A percentile compares a stretch with the other conserved stretches of the same genome.
phyloP scores from a whole-genome alignment of 1,139 yeast species.

The Pichia sp. region DNA sequence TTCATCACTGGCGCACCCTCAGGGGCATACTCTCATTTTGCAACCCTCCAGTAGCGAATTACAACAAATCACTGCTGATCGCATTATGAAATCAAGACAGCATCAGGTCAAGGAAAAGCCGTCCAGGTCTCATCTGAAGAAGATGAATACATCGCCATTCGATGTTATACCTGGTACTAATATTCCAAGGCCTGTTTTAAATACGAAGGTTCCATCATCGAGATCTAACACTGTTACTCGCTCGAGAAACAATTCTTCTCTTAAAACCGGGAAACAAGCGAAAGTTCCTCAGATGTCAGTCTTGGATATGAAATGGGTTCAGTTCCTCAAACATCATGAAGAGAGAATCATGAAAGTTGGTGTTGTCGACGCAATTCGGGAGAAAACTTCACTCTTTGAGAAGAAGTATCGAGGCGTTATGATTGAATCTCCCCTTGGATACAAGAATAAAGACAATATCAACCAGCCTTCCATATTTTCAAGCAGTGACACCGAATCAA shows the following conservation, averaged over 20 bases:
- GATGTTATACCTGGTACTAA: conserved; percentile 52
- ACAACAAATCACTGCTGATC: conserved; percentile 13
- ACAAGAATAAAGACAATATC: conserved; percentile 30
- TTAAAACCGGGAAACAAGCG: conserved; percentile 1
- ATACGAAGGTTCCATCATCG: conserved; percentile 33
- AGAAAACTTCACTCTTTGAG: conserved; percentile 48
- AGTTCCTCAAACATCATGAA: conserved; percentile 52
- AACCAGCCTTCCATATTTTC: conserved; percentile 10
- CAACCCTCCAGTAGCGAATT: conserved; percentile 5
- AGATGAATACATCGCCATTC: not conserved
- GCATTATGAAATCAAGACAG: conserved; percentile 12
- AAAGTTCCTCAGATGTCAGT: conserved; percentile 55
- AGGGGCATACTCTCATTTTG: not conserved
- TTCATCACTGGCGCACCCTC: not conserved
- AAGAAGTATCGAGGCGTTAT: conserved; percentile 52
- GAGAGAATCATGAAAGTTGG: conserved; percentile 74
- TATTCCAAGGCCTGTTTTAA: conserved; percentile 50
- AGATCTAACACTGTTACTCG: conserved; percentile 20
- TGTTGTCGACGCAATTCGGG: conserved; percentile 35
- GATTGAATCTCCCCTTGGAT: conserved; percentile 57
- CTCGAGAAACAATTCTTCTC: conserved; percentile 22
- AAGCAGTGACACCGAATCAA: conserved; percentile 17
- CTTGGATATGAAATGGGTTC: conserved; percentile 66
- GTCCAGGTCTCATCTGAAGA: not conserved
- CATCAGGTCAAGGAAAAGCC: conserved; percentile 1